Conservation (phyloP, 257 asterid genomes). For the Linderniella brevidens region DNA sequence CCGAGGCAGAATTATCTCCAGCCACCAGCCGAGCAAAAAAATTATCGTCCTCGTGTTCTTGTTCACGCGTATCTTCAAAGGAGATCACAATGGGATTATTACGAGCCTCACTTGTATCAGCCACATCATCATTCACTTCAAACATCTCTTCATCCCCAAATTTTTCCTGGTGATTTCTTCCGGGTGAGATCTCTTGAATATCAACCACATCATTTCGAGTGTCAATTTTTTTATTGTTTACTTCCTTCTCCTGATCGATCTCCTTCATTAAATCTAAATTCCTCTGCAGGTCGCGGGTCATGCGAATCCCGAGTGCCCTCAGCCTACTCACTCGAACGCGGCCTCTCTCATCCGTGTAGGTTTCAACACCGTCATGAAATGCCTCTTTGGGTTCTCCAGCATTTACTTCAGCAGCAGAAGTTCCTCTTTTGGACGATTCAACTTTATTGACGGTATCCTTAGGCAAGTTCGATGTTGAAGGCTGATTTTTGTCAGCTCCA, state of each 20-base stretch:
- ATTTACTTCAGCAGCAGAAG: conserved; percentile 21
- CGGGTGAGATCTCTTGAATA: conserved; percentile 14
- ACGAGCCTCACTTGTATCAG: conserved; percentile 14
- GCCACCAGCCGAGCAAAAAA: conserved; percentile 61
- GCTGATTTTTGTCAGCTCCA: conserved; percentile 22
- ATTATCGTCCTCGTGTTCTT: conserved; percentile 38
- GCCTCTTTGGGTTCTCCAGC: conserved; percentile 28
- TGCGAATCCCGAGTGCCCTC: conserved; percentile 87
- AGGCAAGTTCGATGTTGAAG: conserved; percentile 18
- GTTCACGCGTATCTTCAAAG: conserved; percentile 38
- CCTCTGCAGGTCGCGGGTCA: conserved; percentile 95
- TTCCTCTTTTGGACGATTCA: conserved; percentile 17
- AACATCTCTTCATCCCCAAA: conserved; percentile 16
- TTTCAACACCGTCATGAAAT: conserved; percentile 56
- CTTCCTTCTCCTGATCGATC: conserved; percentile 38
- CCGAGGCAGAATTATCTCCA: conserved; percentile 29
- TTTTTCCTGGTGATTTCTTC: conserved; percentile 15
- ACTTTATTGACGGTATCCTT: conserved; percentile 14
- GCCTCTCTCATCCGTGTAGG: conserved; percentile 85
- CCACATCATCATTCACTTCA: conserved; percentile 14
- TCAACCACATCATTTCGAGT: conserved; percentile 14
- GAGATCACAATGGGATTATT: conserved; percentile 65
- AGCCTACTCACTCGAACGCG: conserved; percentile 64
- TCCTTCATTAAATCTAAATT: conserved; percentile 88
- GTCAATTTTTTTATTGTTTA: conserved; percentile 10